Conservation (phyloP, 371 early-diverging fungal genomes). For the Rhizopus microsporus region DNA sequence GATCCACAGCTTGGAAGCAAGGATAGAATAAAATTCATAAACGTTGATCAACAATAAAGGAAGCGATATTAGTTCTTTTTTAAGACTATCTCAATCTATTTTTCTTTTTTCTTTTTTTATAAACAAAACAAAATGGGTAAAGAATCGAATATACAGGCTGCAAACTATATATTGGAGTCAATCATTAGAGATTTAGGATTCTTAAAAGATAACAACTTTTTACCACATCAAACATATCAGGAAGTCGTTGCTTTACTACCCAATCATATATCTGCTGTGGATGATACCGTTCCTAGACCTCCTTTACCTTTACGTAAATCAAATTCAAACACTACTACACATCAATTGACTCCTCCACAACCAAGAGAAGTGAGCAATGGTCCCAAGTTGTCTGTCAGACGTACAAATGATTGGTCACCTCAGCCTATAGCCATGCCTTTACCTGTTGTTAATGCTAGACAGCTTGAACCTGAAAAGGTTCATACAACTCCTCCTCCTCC, state of each 20-base stretch:
- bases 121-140: neutral
- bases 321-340: slow-evolving; percentile 11
- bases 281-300: slow-evolving; percentile 17
- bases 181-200: slow-evolving; percentile 45
- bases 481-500: slow-evolving; percentile 25
- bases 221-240: slow-evolving; percentile 36
- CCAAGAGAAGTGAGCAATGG: slow-evolving; percentile 16
- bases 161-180: slow-evolving; percentile 45
- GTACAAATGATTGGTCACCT: slow-evolving; percentile 26
- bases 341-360: neutral
- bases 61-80: slow-evolving; percentile 1
- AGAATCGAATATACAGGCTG: slow-evolving; percentile 14
- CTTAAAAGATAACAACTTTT: slow-evolving; percentile 41
- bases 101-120: no score
- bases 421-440: slow-evolving; percentile 13
- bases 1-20: slow-evolving; percentile 32
- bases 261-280: slow-evolving; percentile 9
- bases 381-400: slow-evolving; percentile 42
- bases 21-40: slow-evolving; percentile 12
- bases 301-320: slow-evolving; percentile 50
- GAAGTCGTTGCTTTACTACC: slow-evolving; percentile 42
- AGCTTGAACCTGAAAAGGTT: slow-evolving; percentile 21
- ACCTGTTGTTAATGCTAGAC: slow-evolving; percentile 6
- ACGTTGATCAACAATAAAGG: neutral
- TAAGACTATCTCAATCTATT: neutral